These are phyloP conservation scores for Boletus sp. DNA, from an alignment of 768 basidiomycete genomes.

Conservation along the genomic window DNA sequence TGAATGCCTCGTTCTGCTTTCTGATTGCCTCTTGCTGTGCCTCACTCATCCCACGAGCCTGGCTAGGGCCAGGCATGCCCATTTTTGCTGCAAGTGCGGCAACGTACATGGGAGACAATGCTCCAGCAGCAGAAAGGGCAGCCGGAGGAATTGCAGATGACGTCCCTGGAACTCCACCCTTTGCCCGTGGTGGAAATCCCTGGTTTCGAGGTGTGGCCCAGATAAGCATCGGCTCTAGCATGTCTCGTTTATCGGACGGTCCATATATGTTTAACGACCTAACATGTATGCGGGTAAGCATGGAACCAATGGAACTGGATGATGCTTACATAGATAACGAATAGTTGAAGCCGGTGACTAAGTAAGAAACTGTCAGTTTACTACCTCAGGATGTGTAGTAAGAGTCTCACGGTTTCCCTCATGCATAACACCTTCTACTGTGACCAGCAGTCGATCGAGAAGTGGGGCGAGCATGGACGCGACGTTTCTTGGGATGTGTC, in stretches of 20 bases:
- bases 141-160: constrained; percentile 18
- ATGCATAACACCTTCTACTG: constrained; percentile 65
- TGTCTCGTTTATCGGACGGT: constrained; percentile 51
- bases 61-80: constrained; percentile 23
- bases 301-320: background rate
- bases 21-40: constrained; percentile 36
- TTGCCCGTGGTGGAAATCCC: constrained; percentile 43
- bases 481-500: constrained; percentile 67
- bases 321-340: constrained; percentile 58
- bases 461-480: constrained; percentile 65
- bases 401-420: constrained; percentile 61
- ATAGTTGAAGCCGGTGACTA: constrained; percentile 49
- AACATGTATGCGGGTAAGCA: background rate
- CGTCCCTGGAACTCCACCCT: constrained; percentile 11
- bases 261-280: constrained; percentile 77
- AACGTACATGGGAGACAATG: constrained; percentile 13
- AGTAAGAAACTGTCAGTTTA: constrained; percentile 4
- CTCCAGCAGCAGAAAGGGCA: constrained; percentile 14
- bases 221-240: constrained; percentile 61
- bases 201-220: constrained; percentile 75
- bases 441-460: constrained; percentile 61
- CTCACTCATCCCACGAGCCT: constrained; percentile 21
- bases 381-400: background rate
- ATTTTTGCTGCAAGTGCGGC: constrained; percentile 19
- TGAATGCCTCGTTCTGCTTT: constrained; percentile 42